Evolutionary conservation across 1,284 basidiomycete species (phyloP).

Genomic region (Leccinum glutinopallens): DNA sequence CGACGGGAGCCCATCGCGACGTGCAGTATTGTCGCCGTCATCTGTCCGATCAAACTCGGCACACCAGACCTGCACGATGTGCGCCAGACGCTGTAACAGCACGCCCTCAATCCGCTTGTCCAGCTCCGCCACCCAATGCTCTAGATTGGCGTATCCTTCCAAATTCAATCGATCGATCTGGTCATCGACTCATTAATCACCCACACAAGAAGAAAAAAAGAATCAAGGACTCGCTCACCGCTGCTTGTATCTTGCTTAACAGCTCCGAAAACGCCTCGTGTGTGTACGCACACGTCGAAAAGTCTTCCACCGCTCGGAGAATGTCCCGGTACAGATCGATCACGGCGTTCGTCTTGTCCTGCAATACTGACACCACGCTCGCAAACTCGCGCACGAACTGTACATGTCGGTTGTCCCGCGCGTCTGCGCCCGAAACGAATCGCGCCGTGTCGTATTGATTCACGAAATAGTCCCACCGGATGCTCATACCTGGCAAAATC

Average conservation of each 20-base stretch:
- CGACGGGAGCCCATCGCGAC: slow-evolving; percentile 50
- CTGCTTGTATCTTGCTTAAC: slow-evolving; percentile 85
- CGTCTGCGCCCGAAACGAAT: slow-evolving; percentile 71
- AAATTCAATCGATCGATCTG: slow-evolving; percentile 93
- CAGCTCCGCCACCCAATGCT: slow-evolving; percentile 90
- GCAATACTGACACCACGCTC: slow-evolving; percentile 84
- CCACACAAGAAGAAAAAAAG: background rate
- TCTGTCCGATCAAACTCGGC: slow-evolving; percentile 78
- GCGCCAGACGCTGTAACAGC: slow-evolving; percentile 75
- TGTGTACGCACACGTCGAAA: slow-evolving; percentile 85
- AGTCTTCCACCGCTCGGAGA: slow-evolving; percentile 80
- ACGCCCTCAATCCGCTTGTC: slow-evolving; percentile 87
- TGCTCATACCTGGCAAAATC: slow-evolving; percentile 70
- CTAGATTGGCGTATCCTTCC: slow-evolving; percentile 97
- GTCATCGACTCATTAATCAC: background rate
- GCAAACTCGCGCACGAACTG: slow-evolving; percentile 50
- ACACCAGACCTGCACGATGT: slow-evolving; percentile 89
- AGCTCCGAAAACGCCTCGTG: slow-evolving; percentile 54
- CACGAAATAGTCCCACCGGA: slow-evolving; percentile 97
- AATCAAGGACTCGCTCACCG: slow-evolving; percentile 49
- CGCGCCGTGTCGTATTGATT: slow-evolving; percentile 86
- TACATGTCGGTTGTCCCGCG: slow-evolving; percentile 40
- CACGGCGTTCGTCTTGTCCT: slow-evolving; percentile 94
- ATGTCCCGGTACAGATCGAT: slow-evolving; percentile 62
- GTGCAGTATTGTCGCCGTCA: slow-evolving; percentile 51